Evolutionary conservation across 179 eudicot genomes (phyloP).

Genomic region (Spinacia oleracea): DNA sequence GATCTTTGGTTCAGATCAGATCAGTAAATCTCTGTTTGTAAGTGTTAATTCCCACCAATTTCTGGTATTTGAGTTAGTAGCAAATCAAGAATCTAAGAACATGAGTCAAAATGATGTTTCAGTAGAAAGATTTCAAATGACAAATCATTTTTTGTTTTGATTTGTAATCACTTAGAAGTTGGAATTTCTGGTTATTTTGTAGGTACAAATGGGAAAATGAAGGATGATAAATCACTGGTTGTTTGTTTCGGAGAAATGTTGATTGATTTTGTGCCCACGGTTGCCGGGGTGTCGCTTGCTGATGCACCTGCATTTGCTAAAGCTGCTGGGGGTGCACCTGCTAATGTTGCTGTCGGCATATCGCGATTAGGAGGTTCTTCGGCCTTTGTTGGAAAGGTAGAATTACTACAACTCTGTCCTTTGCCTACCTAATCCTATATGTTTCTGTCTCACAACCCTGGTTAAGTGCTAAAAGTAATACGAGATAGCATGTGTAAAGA

Average conservation of each 20-base stretch:
- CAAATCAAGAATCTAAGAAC: not conserved
- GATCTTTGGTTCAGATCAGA: constrained; percentile 15
- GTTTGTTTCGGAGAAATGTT: constrained; percentile 47
- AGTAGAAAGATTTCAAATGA: too few species aligned
- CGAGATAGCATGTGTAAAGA: too few species aligned
- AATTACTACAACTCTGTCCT: not conserved
- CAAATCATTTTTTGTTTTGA: not conserved
- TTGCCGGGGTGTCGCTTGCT: constrained; percentile 51
- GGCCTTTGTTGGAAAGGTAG: constrained; percentile 60
- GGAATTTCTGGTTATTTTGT: constrained; percentile 6
- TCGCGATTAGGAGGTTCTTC: constrained; percentile 61
- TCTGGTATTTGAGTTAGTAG: not conserved
- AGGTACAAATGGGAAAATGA: constrained; percentile 43
- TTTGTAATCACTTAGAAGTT: constrained; percentile 8
- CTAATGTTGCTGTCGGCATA: constrained; percentile 67
- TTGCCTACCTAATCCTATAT: not conserved
- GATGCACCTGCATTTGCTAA: constrained; percentile 63
- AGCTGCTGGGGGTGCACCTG: constrained; percentile 70
- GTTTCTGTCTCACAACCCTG: not conserved
- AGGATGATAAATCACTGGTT: constrained; percentile 39
- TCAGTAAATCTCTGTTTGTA: not conserved
- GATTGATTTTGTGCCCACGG: constrained; percentile 58
- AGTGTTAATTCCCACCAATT: not conserved
- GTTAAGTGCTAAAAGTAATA: not conserved
- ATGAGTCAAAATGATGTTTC: too few species aligned